A percentile compares a stretch with the other conserved stretches of the same genome.
phyloP scores from a whole-genome alignment of 2,329 filamentous ascomycete species.

The Helicocarpus griseus region DNA sequence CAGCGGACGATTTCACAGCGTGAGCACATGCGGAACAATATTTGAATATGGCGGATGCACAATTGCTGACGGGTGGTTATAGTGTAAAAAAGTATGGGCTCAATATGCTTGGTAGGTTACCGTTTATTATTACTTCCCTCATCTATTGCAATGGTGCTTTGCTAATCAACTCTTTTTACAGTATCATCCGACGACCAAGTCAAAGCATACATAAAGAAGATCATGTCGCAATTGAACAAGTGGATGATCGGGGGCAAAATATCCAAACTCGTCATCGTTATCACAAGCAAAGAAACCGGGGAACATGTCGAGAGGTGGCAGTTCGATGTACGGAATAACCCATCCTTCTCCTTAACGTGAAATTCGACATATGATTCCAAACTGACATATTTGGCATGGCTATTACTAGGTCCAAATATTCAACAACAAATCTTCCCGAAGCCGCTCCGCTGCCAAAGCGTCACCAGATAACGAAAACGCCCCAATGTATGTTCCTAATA shows the following conservation, averaged over 20 bases:
- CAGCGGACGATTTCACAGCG: slow-evolving; percentile 93
- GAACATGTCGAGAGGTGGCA: slow-evolving; percentile 97
- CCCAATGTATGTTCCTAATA: slow-evolving; percentile 37
- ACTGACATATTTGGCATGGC: background rate
- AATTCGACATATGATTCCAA: background rate
- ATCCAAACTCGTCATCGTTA: slow-evolving; percentile 90
- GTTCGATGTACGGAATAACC: slow-evolving; percentile 60
- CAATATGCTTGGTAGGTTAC: slow-evolving; percentile 70
- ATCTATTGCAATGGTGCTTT: too few relatives aligned
- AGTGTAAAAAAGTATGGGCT: slow-evolving; percentile 97
- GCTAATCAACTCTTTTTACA: slow-evolving; percentile 19
- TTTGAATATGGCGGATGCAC: background rate
- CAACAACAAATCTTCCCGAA: slow-evolving; percentile 42
- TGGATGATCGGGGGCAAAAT: slow-evolving; percentile 99
- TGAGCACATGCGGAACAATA: slow-evolving; percentile 35
- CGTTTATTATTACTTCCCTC: background rate
- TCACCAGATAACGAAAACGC: slow-evolving; percentile 60
- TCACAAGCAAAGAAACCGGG: slow-evolving; percentile 93
- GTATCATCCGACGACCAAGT: slow-evolving; percentile 96
- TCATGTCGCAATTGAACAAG: slow-evolving; percentile 93
- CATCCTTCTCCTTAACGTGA: background rate
- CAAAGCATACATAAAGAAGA: slow-evolving; percentile 98
- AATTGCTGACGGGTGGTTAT: slow-evolving; percentile 6
- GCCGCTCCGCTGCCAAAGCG: slow-evolving; percentile 35
- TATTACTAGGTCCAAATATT: slow-evolving; percentile 46